Evolutionary conservation across 108 stramenopile species (phyloP).

Genomic region (Cylindrotheca closterium): DNA sequence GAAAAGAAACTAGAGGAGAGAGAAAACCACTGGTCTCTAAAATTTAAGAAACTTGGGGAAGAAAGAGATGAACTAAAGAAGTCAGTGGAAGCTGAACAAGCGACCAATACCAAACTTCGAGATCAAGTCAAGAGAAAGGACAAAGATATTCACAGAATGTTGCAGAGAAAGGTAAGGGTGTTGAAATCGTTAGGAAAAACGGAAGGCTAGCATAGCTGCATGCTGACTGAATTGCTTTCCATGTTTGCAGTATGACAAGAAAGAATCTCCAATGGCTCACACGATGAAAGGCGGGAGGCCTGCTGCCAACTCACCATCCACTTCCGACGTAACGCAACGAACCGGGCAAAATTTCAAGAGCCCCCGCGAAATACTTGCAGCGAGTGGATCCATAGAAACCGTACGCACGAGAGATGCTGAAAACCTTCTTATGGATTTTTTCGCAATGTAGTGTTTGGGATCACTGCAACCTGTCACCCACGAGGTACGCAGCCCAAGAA

Average conservation of each 20-base stretch:
- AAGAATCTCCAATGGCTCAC: conserved; percentile 17
- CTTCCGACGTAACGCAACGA: conserved; percentile 2
- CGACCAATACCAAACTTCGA: conserved; percentile 41
- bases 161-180: conserved; percentile 61
- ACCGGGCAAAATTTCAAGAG: conserved; percentile 28
- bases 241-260: conserved; percentile 37
- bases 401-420: conserved; percentile 44
- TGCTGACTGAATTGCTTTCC: not conserved
- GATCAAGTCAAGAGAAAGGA: conserved; percentile 60
- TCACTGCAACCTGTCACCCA: too few relatives aligned
- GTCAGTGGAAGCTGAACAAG: conserved; percentile 41
- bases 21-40: conserved; percentile 49
- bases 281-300: conserved; percentile 24
- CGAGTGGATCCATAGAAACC: conserved; percentile 49
- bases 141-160: conserved; percentile 63
- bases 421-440: conserved; percentile 38
- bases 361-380: conserved; percentile 46
- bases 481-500: too few relatives aligned
- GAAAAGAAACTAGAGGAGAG: conserved; percentile 50
- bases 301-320: conserved; percentile 4
- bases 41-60: conserved; percentile 36
- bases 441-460: conserved; percentile 31
- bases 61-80: conserved; percentile 53
- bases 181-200: too few relatives aligned
- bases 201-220: not conserved